These are phyloP conservation scores for Corylus heterophylla DNA, from an alignment of 306 rosid species.

Conservation along the genomic window DNA sequence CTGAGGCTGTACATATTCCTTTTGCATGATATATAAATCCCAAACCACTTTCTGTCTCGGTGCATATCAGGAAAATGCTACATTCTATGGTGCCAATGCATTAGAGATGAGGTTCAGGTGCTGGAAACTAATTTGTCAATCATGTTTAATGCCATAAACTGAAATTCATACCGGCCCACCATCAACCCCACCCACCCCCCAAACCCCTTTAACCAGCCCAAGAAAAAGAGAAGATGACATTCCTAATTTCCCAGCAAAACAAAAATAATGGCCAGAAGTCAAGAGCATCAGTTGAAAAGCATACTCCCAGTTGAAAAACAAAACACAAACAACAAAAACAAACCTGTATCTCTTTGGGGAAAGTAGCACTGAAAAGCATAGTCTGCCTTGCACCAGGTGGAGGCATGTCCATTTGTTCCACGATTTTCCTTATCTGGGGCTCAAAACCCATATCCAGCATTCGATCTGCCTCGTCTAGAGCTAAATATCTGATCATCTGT, in stretches of 20 bases:
- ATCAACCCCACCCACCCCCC: not conserved
- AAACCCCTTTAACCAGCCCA: too few relatives aligned
- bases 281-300: not conserved
- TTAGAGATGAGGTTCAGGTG: not conserved
- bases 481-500: constrained; percentile 71
- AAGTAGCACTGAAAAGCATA: constrained; percentile 88
- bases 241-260: not conserved
- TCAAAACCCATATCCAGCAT: constrained; percentile 89
- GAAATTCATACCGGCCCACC: not conserved
- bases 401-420: constrained; percentile 91
- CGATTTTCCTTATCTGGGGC: constrained; percentile 77
- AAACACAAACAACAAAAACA: not conserved
- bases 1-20: not conserved
- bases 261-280: not conserved
- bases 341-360: constrained; percentile 91
- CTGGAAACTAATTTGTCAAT: not conserved
- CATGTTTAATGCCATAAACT: not conserved
- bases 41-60: not conserved
- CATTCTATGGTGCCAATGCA: not conserved
- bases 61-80: not conserved
- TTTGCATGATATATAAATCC: not conserved
- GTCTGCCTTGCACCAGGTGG: constrained; percentile 78
- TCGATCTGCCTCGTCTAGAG: constrained; percentile 79
- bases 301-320: constrained; percentile 10
- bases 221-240: too few relatives aligned